A percentile compares a stretch with the other conserved stretches of the same genome.
Evolutionary conservation across 164 flowering plant genomes (phyloP).

Genomic region (grape (Vitis vinifera)): DNA sequence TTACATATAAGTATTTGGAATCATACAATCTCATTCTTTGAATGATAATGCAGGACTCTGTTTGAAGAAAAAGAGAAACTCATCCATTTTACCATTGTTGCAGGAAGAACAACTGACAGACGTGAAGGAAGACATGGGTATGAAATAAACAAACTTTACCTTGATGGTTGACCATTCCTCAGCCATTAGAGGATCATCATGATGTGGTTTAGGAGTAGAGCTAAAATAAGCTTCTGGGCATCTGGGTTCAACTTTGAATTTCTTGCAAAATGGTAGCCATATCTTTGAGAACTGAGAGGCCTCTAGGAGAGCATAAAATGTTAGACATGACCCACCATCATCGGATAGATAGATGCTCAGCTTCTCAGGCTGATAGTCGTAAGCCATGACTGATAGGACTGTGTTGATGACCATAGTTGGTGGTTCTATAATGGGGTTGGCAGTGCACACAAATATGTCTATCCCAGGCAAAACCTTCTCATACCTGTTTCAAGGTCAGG

Average conservation of each 20-base stretch:
- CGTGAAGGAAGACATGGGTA: too few species aligned
- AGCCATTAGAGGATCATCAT: background rate
- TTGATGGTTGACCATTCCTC: slow-evolving; percentile 13
- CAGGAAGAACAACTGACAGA: too few species aligned
- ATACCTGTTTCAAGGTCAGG: slow-evolving; percentile 2
- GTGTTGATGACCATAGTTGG: slow-evolving; percentile 42
- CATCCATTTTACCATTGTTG: too few species aligned
- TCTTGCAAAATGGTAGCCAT: slow-evolving; percentile 54
- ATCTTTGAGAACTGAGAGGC: slow-evolving; percentile 37
- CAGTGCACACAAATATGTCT: slow-evolving; percentile 52
- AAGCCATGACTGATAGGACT: slow-evolving; percentile 45
- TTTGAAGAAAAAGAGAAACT: too few species aligned
- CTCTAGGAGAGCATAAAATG: slow-evolving; percentile 45
- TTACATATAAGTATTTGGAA: too few species aligned
- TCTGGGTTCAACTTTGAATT: slow-evolving; percentile 31
- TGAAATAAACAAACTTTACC: background rate
- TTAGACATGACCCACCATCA: slow-evolving; percentile 43
- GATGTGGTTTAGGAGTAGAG: background rate
- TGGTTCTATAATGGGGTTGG: slow-evolving; percentile 44
- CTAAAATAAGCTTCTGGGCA: slow-evolving; percentile 42
- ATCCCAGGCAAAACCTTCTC: slow-evolving; percentile 29
- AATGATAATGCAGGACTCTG: too few species aligned
- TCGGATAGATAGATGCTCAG: slow-evolving; percentile 44
- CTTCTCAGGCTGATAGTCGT: slow-evolving; percentile 42
- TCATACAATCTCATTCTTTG: too few species aligned